Conservation (phyloP, 352 stramenopile species). For the Globisporangium heterothallicum region DNA sequence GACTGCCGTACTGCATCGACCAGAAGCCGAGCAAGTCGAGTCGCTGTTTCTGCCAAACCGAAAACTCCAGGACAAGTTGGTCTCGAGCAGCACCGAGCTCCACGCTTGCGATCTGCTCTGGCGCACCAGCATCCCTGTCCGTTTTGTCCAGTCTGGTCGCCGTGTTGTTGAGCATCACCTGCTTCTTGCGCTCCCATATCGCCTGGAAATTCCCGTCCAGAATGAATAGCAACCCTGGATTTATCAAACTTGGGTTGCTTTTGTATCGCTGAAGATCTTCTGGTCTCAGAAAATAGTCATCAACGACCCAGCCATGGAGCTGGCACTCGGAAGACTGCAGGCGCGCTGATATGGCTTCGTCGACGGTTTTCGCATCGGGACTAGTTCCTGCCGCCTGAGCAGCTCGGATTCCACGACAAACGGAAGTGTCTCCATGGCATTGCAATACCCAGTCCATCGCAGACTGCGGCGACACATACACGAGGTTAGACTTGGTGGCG, state of each 20-base stretch:
- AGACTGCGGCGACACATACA: constrained; percentile 34
- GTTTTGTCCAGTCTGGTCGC: not conserved
- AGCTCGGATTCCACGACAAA: constrained; percentile 18
- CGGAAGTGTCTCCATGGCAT: constrained; percentile 33
- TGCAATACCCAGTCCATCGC: constrained; percentile 54
- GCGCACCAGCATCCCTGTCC: not conserved
- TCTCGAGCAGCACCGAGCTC: constrained; percentile 10
- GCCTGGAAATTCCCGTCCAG: constrained; percentile 30
- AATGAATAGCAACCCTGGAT: constrained; percentile 46
- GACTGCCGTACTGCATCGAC: constrained; percentile 36
- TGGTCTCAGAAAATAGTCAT: constrained; percentile 35
- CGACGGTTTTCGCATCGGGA: constrained; percentile 17
- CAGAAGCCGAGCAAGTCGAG: constrained; percentile 45
- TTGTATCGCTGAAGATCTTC: constrained; percentile 26
- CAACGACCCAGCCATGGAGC: constrained; percentile 51
- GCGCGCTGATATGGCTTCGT: constrained; percentile 36
- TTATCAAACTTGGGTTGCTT: constrained; percentile 13
- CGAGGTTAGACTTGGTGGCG: constrained; percentile 10
- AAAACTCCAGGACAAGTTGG: constrained; percentile 22
- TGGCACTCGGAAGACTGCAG: constrained; percentile 59
- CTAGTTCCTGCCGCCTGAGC: constrained; percentile 8
- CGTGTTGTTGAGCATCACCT: not conserved
- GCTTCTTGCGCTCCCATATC: constrained; percentile 21
- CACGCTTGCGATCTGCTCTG: not conserved
- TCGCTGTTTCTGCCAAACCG: constrained; percentile 34